Percentiles rank a stretch among this genome's conserved stretches.
Conservation (phyloP, 2,329 filamentous ascomycete species). For the Septoria petroselini region DNA sequence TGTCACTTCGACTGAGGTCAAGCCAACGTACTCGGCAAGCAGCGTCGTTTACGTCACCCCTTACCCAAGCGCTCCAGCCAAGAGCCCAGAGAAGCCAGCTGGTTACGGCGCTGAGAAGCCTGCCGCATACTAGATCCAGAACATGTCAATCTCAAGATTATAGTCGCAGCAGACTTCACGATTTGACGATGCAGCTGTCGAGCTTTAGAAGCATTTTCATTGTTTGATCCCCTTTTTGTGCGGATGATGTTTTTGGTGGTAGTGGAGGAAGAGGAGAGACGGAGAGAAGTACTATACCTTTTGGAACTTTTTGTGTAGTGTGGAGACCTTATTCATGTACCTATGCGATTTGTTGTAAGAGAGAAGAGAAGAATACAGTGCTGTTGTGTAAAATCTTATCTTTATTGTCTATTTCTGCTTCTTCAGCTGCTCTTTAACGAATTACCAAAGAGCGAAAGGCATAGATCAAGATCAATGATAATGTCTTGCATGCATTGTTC, state of each 20-base stretch:
- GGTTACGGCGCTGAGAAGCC: slow-evolving; percentile 3
- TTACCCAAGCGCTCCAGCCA: background rate
- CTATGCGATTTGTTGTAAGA: background rate
- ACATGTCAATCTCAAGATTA: background rate
- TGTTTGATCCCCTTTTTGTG: background rate
- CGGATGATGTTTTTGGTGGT: background rate
- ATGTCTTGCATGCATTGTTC: no score
- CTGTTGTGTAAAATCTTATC: no score
- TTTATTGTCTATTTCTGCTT: no score
- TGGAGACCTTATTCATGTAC: background rate
- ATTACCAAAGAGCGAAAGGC: no score
- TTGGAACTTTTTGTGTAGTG: background rate
- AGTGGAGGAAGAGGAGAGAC: no score
- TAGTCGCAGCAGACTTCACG: slow-evolving; percentile 19
- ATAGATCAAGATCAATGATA: no score
- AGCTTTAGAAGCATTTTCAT: slow-evolving; percentile 6
- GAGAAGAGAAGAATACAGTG: background rate
- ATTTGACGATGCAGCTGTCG: slow-evolving; percentile 15
- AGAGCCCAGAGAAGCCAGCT: slow-evolving; percentile 3
- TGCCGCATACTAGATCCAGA: slow-evolving; percentile 13
- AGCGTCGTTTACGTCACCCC: slow-evolving; percentile 21
- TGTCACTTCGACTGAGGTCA: background rate
- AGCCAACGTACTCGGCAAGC: slow-evolving; percentile 9
- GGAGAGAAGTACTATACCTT: background rate
- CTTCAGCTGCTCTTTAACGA: no score